These are phyloP conservation scores for Pinus taeda DNA, from an alignment of 75 land plant genomes.

Conservation along the genomic window DNA sequence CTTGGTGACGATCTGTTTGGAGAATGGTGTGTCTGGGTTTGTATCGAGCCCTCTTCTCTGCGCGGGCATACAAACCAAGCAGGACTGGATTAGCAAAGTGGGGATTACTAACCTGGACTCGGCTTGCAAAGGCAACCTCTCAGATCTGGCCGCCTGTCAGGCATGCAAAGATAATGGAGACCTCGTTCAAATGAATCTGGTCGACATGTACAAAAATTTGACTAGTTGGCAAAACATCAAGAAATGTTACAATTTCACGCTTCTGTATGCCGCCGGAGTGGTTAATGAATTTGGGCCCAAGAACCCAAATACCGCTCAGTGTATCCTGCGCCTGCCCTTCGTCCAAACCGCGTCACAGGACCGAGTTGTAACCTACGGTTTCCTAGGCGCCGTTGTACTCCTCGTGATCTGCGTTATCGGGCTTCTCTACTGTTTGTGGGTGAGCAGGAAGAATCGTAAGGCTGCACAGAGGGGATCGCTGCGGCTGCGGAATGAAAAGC, in stretches of 20 bases:
- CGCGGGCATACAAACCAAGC: slow-evolving; percentile 34
- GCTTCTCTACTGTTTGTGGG: no score
- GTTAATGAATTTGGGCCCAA: slow-evolving; percentile 42
- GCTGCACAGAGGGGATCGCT: no score
- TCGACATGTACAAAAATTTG: no score
- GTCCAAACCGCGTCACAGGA: no score
- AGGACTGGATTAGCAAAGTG: slow-evolving; percentile 33
- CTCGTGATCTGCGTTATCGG: no score
- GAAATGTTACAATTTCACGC: slow-evolving; percentile 43
- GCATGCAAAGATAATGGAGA: no score
- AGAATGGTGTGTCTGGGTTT: slow-evolving; percentile 12
- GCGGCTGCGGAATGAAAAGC: no score
- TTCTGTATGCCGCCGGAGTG: slow-evolving; percentile 60
- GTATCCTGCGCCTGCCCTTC: slow-evolving; percentile 1
- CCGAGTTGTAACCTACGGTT: no score
- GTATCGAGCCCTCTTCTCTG: slow-evolving; percentile 42
- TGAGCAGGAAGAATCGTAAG: no score
- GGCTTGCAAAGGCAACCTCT: slow-evolving; percentile 49
- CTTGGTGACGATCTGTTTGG: slow-evolving; percentile 31
- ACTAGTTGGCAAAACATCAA: no score
- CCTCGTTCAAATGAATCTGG: no score
- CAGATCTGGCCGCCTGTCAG: not conserved
- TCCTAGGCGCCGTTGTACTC: no score
- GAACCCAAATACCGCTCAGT: slow-evolving; percentile 25
- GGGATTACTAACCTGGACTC: slow-evolving; percentile 34